Evolutionary conservation across 2,329 filamentous ascomycete genomes (phyloP).

Genomic region (Ophiostoma perfectum): DNA sequence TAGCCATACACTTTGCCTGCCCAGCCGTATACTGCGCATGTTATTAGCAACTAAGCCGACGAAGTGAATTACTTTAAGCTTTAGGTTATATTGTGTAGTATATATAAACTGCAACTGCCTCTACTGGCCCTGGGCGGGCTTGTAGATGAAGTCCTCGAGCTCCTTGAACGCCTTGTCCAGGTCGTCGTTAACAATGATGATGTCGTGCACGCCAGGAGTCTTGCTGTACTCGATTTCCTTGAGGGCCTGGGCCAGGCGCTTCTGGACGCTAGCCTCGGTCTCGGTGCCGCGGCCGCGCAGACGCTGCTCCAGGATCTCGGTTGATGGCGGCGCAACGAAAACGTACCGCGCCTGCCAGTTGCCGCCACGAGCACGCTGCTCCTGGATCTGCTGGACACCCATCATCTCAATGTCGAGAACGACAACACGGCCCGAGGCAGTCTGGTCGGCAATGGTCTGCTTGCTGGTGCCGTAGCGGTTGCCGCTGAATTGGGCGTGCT

Average conservation of each 20-base stretch:
- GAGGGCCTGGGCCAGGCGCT: slow-evolving; percentile 65
- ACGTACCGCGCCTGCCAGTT: slow-evolving; percentile 71
- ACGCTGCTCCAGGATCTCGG: slow-evolving; percentile 67
- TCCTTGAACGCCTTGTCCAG: slow-evolving; percentile 48
- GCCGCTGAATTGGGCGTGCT: slow-evolving; percentile 75
- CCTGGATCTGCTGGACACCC: slow-evolving; percentile 82
- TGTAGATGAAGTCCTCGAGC: slow-evolving; percentile 47
- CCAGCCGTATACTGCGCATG: too few species aligned
- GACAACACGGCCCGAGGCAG: slow-evolving; percentile 65
- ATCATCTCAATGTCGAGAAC: slow-evolving; percentile 97
- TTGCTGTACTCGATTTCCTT: slow-evolving; percentile 69
- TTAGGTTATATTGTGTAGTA: not conserved
- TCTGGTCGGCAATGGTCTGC: slow-evolving; percentile 58
- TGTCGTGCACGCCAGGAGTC: slow-evolving; percentile 53
- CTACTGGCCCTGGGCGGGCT: slow-evolving; percentile 25
- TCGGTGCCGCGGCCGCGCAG: slow-evolving; percentile 74
- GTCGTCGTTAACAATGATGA: slow-evolving; percentile 37
- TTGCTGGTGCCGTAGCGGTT: slow-evolving; percentile 86
- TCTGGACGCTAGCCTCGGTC: slow-evolving; percentile 63
- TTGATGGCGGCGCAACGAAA: slow-evolving; percentile 75
- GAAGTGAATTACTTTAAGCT: too few species aligned
- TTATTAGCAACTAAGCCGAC: too few species aligned
- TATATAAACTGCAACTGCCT: not conserved
- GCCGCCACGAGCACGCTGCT: slow-evolving; percentile 40
- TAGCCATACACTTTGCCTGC: too few species aligned